Evolutionary conservation across 2,329 filamentous ascomycete genomes (phyloP).

Genomic region (Alternaria angustiovoidea): DNA sequence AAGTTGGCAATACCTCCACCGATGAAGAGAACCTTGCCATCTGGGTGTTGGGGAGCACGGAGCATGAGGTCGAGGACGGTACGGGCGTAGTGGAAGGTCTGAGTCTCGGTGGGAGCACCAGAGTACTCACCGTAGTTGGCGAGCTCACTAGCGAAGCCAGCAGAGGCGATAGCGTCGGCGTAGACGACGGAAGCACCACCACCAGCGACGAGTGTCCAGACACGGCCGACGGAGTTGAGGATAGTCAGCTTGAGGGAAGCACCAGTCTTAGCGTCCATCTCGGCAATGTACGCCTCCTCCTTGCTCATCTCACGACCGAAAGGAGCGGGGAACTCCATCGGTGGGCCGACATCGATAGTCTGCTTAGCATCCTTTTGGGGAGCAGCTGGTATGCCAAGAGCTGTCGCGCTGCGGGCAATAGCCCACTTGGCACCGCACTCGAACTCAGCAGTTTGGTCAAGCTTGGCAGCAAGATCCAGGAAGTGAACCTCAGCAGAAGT

Average conservation of each 20-base stretch:
- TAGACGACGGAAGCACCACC: slow-evolving; percentile 99
- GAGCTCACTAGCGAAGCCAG: slow-evolving; percentile 92
- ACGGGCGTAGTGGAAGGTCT: slow-evolving; percentile 98
- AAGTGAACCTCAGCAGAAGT: slow-evolving; percentile 97
- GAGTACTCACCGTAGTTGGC: slow-evolving; percentile 99
- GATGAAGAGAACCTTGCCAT: slow-evolving; percentile 99
- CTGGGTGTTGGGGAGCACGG: slow-evolving; percentile 79
- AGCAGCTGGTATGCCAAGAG: slow-evolving; percentile 80
- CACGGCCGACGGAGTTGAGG: slow-evolving; percentile 86
- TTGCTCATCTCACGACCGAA: slow-evolving; percentile 98
- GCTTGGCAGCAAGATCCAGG: slow-evolving; percentile 97
- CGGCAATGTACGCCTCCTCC: slow-evolving; percentile 98
- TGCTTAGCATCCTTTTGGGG: slow-evolving; percentile 73
- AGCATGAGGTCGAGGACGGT: slow-evolving; percentile 98
- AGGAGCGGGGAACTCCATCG: slow-evolving; percentile 98
- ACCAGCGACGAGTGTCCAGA: slow-evolving; percentile 98
- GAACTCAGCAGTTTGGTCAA: slow-evolving; percentile 99
- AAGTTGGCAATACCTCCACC: slow-evolving; percentile 99
- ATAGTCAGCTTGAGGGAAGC: slow-evolving; percentile 98
- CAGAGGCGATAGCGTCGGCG: slow-evolving; percentile 96
- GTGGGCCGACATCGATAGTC: slow-evolving; percentile 93
- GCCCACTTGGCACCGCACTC: slow-evolving; percentile 99
- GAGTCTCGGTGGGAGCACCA: slow-evolving; percentile 96
- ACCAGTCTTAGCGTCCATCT: slow-evolving; percentile 99
- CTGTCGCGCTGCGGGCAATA: slow-evolving; percentile 87